Base-by-base conservation (phyloP, 2,329 filamentous ascomycete species). In the Zalaria sp. region DNA sequence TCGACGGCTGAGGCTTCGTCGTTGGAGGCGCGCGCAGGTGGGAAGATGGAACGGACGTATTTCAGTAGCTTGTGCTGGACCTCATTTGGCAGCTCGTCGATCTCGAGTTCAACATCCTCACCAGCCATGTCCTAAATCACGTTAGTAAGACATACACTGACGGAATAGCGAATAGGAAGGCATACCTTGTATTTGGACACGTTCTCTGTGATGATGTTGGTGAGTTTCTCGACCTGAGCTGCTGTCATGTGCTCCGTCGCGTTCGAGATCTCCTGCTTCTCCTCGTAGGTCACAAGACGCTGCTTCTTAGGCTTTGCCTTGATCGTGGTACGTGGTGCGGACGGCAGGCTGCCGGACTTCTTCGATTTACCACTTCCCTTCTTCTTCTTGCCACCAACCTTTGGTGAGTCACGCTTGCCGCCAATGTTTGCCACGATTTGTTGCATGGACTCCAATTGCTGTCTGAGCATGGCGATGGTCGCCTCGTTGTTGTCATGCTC, bases 191-290 rank as follows among this genome's bases (percentile, higher is more conserved):
- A 69, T 69, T 81, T 69, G 64, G 84, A 66, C 67, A 84, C 62
- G 50, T 93, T 89, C 49, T 77, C 77, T 59, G 93, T 86, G 56
- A 98, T 96, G 47, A 96, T 88, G 45, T 82, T 77, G 28, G 95
- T 84, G 0, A 89, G 86, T 50, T 78, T 77, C 39, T 80, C 74
- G 55, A 94, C 81, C 50, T 85, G 79, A n/a, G 71, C 69, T 39
- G 82, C 81, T 11, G 87, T 79, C 43, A 96, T 76, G 47, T 80
- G 79, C 43, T 43, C 45, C 18, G 54, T 51, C 2, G 52, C 53
- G 35, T 53, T 55, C 1, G 86, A 89, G 44, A 98, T 93, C 49
- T 88, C 77, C 44, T 91, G 85, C 68, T 96, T 96, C 63, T 98
- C 87, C 3, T 81, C 71, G 45, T 80, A 75, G 5, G 77, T 80